phyloP scores from a whole-genome alignment of 441 rosid species.

The Gossypium trilobum region DNA sequence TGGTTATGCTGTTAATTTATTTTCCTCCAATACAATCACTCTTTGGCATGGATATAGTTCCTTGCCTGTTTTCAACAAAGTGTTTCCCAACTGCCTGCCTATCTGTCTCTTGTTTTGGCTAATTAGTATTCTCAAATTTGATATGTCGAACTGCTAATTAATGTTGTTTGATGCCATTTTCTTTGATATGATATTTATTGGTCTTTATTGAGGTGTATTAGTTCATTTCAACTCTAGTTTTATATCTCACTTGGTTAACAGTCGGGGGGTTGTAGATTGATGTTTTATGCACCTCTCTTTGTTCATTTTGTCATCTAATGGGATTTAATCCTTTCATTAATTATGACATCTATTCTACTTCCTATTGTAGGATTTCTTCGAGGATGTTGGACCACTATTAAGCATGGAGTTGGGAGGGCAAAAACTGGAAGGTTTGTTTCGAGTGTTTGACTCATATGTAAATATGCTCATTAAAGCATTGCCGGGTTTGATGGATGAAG shows the following conservation, averaged over 20 bases:
- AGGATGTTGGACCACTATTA: slow-evolving; percentile 91
- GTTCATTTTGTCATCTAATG: neutral
- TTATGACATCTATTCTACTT: slow-evolving; percentile 8
- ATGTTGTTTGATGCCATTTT: neutral
- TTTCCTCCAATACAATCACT: neutral
- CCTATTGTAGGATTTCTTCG: slow-evolving; percentile 74
- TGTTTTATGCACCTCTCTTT: neutral
- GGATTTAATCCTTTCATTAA: neutral
- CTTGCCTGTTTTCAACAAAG: neutral
- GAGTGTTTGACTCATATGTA: slow-evolving; percentile 87
- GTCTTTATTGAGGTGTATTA: neutral
- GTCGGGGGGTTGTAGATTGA: neutral
- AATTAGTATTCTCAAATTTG: neutral
- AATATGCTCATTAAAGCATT: slow-evolving; percentile 81
- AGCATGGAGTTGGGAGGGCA: slow-evolving; percentile 97
- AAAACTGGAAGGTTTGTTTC: slow-evolving; percentile 84
- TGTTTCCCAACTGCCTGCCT: neutral
- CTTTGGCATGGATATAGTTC: neutral
- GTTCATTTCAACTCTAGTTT: neutral
- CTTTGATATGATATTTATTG: slow-evolving; percentile 5
- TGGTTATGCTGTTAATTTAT: neutral
- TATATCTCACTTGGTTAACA: neutral
- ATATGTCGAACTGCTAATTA: neutral
- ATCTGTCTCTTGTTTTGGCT: neutral
- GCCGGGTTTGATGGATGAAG: slow-evolving; percentile 89